phyloP scores from a whole-genome alignment of 2,329 filamentous ascomycete genomes.

The Phoma herbarum region DNA sequence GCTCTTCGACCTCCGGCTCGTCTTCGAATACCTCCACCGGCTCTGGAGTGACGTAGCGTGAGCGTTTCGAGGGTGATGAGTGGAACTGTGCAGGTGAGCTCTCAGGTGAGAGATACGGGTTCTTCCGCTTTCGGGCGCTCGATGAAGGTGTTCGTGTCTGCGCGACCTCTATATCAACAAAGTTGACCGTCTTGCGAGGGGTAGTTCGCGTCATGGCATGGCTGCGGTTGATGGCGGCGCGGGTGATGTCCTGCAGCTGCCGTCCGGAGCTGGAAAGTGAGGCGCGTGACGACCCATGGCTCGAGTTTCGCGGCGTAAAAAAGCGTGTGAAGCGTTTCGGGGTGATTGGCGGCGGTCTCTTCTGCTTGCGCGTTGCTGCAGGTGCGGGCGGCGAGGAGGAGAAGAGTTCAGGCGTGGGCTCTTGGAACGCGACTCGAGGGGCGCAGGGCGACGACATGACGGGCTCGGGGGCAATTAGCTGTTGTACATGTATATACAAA shows the following conservation, averaged over 20 bases:
- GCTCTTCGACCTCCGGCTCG: constrained; percentile 35
- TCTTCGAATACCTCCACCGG: constrained; percentile 48
- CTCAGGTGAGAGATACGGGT: constrained; percentile 51
- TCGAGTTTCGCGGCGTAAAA: constrained; percentile 57
- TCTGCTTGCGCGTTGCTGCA: constrained; percentile 51
- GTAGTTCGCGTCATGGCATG: constrained; percentile 40
- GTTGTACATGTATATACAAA: constrained; percentile 11
- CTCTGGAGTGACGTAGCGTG: constrained; percentile 39
- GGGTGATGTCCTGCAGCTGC: constrained; percentile 61
- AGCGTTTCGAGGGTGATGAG: constrained; percentile 54
- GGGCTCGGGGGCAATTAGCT: constrained; percentile 9
- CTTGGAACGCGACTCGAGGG: constrained; percentile 33
- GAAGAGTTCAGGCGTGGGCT: constrained; percentile 49
- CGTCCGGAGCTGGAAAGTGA: constrained; percentile 53
- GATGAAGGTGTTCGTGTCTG: constrained; percentile 44
- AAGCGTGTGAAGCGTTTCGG: constrained; percentile 62
- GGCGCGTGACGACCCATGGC: constrained; percentile 40
- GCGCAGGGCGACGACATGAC: constrained; percentile 43
- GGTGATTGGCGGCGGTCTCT: constrained; percentile 60
- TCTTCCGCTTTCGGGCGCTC: constrained; percentile 49
- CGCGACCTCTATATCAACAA: constrained; percentile 44
- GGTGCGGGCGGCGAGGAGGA: constrained; percentile 51
- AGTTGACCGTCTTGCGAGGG: constrained; percentile 52
- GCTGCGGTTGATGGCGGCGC: constrained; percentile 54
- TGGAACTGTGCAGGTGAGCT: constrained; percentile 49